phyloP scores from a whole-genome alignment of 805 yeast genomes.

The Yarrowia sp. region DNA sequence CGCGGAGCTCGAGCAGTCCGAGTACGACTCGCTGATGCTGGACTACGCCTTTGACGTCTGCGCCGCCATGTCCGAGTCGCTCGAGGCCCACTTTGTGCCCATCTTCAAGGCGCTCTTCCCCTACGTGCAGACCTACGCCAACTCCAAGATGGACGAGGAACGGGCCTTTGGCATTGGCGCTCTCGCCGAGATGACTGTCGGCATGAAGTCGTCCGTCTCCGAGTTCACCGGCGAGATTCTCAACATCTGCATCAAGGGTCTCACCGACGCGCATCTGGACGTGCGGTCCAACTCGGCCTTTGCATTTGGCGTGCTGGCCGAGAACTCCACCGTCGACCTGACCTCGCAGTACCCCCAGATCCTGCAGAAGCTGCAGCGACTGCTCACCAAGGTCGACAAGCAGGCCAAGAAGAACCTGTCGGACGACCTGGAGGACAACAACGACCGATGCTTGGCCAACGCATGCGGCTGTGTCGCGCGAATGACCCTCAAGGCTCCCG shows the following conservation, averaged over 20 bases:
- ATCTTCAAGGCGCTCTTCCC: conserved; percentile 72
- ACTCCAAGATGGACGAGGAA: conserved; percentile 65
- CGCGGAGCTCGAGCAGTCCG: conserved; percentile 48
- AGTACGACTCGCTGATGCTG: conserved; percentile 64
- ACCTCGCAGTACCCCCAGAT: conserved; percentile 65
- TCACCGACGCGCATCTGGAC: conserved; percentile 76
- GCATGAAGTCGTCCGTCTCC: conserved; percentile 59
- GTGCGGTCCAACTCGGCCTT: conserved; percentile 95
- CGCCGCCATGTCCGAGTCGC: conserved; percentile 69
- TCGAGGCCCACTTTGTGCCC: conserved; percentile 73
- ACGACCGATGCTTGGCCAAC: conserved; percentile 84
- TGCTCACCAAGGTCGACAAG: conserved; percentile 75
- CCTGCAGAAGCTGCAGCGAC: conserved; percentile 62
- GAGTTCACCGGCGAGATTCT: conserved; percentile 70
- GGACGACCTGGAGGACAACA: conserved; percentile 73
- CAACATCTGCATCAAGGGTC: conserved; percentile 63
- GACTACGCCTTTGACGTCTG: conserved; percentile 86
- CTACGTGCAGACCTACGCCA: conserved; percentile 54
- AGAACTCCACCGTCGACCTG: conserved; percentile 51
- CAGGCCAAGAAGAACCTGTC: conserved; percentile 49
- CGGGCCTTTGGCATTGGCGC: conserved; percentile 86
- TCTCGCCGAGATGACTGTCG: conserved; percentile 81
- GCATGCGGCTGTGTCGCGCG: conserved; percentile 97
- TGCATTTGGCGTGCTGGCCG: conserved; percentile 81
- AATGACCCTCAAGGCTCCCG: conserved; percentile 70